Evolutionary conservation across 2,329 filamentous ascomycete genomes (phyloP).

Genomic region (Simplicillium sp.): DNA sequence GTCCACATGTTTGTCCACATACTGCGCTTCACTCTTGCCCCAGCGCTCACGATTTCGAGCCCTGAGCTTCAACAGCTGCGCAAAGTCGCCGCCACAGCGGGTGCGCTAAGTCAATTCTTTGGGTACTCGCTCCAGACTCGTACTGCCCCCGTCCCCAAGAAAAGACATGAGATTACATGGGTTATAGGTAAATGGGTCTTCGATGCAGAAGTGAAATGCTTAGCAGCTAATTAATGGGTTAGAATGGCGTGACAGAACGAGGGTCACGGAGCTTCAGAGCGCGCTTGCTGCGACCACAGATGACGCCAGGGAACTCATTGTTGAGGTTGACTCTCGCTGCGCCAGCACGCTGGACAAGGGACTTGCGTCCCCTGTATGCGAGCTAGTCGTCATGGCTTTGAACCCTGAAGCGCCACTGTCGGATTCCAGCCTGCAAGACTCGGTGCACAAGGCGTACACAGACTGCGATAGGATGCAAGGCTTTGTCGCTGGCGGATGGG

Average conservation of each 20-base stretch:
- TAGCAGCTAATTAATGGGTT: no score
- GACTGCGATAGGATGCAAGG: conserved; percentile 2
- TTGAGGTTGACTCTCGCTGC: conserved; percentile 1
- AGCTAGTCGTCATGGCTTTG: neutral
- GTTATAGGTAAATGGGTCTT: conserved; percentile 1
- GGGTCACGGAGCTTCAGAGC: neutral
- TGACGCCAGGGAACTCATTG: neutral
- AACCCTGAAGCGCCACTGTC: neutral
- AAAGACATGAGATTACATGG: conserved; percentile 4
- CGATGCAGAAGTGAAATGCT: no score
- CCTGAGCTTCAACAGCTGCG: neutral
- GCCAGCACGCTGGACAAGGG: neutral
- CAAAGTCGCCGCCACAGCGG: neutral
- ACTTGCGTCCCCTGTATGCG: conserved; percentile 2
- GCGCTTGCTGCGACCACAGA: neutral
- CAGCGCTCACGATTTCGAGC: neutral
- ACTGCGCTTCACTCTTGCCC: neutral
- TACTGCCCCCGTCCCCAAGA: neutral
- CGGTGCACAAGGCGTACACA: conserved; percentile 2
- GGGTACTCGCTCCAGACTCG: conserved; percentile 3
- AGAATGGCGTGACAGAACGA: conserved; percentile 1
- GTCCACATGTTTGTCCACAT: neutral
- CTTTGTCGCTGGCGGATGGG: conserved; percentile 5
- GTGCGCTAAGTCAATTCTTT: conserved; percentile 4
- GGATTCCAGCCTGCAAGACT: neutral